Conservation (phyloP, 73 alveolate genomes). For the Effrenium voratum region DNA sequence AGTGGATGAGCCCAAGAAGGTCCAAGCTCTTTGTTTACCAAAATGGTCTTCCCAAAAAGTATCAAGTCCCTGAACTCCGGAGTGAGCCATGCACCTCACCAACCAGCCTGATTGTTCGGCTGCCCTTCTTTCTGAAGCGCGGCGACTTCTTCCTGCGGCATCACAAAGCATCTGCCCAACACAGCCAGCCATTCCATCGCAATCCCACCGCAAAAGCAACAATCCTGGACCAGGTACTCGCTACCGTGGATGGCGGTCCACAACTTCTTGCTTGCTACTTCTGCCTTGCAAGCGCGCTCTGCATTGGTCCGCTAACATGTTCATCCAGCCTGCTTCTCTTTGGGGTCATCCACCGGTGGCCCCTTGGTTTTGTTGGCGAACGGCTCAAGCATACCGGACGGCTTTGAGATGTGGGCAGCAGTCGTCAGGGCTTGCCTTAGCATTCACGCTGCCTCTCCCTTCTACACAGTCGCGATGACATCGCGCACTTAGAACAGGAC, state of each 20-base stretch:
- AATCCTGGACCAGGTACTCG: constrained; percentile 17
- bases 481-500: too few species aligned
- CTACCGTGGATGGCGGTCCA: constrained; percentile 82
- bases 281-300: background rate
- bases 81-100: too few species aligned
- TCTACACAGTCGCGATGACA: too few species aligned
- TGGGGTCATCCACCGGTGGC: background rate
- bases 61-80: too few species aligned
- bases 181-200: too few species aligned
- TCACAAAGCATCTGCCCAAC: too few species aligned
- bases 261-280: constrained; percentile 81
- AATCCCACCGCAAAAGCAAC: too few species aligned
- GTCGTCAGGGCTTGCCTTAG: background rate
- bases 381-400: background rate
- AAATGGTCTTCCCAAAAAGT: too few species aligned
- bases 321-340: constrained; percentile 35
- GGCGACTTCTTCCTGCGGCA: background rate
- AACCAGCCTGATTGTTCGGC: constrained; percentile 7
- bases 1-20: too few species aligned
- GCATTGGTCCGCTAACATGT: background rate
- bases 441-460: too few species aligned
- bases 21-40: too few species aligned
- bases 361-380: background rate
- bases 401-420: background rate
- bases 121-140: background rate